These are phyloP conservation scores for Paecilomyces niveus DNA, from an alignment of 2,329 filamentous ascomycete species.

Conservation along the genomic window DNA sequence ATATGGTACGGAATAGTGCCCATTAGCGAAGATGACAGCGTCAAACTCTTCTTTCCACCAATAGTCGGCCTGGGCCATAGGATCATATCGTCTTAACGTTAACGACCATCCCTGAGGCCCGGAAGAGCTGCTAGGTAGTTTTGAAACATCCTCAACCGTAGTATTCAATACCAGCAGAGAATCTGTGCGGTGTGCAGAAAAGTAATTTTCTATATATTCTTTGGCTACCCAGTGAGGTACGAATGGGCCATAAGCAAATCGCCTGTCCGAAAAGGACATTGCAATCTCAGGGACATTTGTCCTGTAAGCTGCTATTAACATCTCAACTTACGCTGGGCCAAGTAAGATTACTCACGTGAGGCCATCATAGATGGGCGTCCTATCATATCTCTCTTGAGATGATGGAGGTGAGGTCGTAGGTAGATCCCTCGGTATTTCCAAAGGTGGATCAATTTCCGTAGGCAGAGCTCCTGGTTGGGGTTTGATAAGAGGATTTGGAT, in stretches of 20 bases:
- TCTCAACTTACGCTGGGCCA: background rate
- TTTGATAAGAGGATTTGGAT: conserved; percentile 17
- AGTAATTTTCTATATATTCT: conserved; percentile 52
- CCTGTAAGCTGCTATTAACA: conserved; percentile 6
- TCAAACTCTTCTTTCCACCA: conserved; percentile 57
- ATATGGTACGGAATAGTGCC: conserved; percentile 51
- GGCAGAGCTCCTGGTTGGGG: conserved; percentile 23
- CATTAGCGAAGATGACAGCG: conserved; percentile 50
- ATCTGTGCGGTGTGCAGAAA: conserved; percentile 45
- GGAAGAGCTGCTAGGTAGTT: conserved; percentile 43
- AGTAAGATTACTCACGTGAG: conserved; percentile 19
- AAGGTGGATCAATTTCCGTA: conserved; percentile 23
- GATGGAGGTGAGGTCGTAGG: conserved; percentile 18
- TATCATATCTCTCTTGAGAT: conserved; percentile 22
- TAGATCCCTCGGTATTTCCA: conserved; percentile 17
- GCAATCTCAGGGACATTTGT: conserved; percentile 34
- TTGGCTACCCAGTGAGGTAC: conserved; percentile 49
- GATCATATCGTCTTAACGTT: conserved; percentile 36
- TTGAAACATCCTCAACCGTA: conserved; percentile 47
- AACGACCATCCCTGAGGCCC: conserved; percentile 42
- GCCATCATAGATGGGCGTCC: conserved; percentile 28
- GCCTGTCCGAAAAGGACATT: conserved; percentile 43
- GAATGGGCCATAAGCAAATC: conserved; percentile 51
- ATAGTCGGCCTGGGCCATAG: conserved; percentile 34
- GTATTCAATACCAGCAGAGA: conserved; percentile 41